These are phyloP conservation scores for Spergularia bocconei DNA, from an alignment of 148 eudicot genomes.

Conservation along the genomic window DNA sequence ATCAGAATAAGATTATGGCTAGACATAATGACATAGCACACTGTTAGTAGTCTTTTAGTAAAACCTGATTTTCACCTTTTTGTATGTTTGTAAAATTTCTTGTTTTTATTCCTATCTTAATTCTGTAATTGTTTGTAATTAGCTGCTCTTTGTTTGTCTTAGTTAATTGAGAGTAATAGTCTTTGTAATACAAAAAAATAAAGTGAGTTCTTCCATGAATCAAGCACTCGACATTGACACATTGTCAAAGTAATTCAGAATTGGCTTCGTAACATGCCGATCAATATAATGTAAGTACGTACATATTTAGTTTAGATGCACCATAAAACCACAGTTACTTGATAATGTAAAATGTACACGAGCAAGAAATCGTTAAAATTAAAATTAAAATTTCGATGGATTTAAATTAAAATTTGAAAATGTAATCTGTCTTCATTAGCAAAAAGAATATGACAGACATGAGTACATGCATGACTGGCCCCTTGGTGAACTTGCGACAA, in stretches of 20 bases:
- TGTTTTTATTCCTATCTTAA: background rate
- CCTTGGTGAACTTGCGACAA: no score
- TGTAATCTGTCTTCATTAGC: no score
- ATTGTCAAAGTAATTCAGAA: background rate
- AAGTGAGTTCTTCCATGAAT: background rate
- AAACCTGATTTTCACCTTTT: background rate
- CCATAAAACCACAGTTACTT: no score
- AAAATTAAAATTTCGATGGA: no score
- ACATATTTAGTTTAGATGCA: no score
- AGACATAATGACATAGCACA: constrained; percentile 22
- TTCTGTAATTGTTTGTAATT: constrained; percentile 9
- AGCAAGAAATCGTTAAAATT: no score
- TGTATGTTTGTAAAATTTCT: constrained; percentile 6
- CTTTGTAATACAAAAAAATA: background rate
- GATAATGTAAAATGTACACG: no score
- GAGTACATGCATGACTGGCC: no score
- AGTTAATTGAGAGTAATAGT: constrained; percentile 3
- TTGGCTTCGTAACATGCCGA: no score
- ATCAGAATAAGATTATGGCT: constrained; percentile 32
- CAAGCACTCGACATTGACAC: background rate
- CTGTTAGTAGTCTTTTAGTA: background rate
- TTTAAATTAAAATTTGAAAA: no score
- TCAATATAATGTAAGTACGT: no score
- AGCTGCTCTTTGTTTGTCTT: background rate
- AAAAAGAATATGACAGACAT: no score